Evolutionary conservation across 139 green algal species (phyloP), one percentile per base, ranked within the genome.

Genomic region (Picochlorum sp.): DNA sequence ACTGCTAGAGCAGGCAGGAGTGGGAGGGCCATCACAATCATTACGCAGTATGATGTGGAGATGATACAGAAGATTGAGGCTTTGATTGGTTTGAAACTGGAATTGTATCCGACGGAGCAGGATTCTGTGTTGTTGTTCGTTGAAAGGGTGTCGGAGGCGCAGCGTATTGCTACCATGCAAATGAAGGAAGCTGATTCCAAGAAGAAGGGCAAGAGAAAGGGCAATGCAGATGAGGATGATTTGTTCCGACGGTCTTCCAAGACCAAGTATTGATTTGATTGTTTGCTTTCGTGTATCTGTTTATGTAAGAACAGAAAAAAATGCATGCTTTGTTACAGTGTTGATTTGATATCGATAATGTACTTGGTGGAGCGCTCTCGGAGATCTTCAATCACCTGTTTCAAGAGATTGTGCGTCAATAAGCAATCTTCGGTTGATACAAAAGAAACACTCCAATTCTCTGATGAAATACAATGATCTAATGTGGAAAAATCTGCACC

Each of bases 41-140:
- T 96, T 44, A 98, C 94, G 15, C 94, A 99, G 82, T 98, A 99
- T 75, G 94, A 99, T 66, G 90, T 99, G 58, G 94, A 99, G 80
- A 70, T 93, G 70, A 97, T 92, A 66, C 94, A 99, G 72, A 90
- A 88, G 71, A 97, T 98, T 49, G 94, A 99, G 78, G 79, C 89
- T 67, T 70, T 97, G 45, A 96, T 80, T 18, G 82, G 81, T 10
- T 74, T 85, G 32, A 88, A 89, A 56, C 85, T 98, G 79, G 86
- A 96, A 71, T 58, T 78, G 59, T 95, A 89, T 61, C 65, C 65
- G 7, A 64, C 77, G 2, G 81, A 93, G 66, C 65, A 84, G 73
- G 81, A 87, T 15, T 76, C 73, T 34, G 88, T 90, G 38, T 66
- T 94, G 69, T 41, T 94, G 68, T 69, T 97, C 68, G 69, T 88